A percentile compares a stretch with the other conserved stretches of the same genome.
Evolutionary conservation across 495 filamentous ascomycete genomes (phyloP).

Genomic region (Clavariopsis aquatica): DNA sequence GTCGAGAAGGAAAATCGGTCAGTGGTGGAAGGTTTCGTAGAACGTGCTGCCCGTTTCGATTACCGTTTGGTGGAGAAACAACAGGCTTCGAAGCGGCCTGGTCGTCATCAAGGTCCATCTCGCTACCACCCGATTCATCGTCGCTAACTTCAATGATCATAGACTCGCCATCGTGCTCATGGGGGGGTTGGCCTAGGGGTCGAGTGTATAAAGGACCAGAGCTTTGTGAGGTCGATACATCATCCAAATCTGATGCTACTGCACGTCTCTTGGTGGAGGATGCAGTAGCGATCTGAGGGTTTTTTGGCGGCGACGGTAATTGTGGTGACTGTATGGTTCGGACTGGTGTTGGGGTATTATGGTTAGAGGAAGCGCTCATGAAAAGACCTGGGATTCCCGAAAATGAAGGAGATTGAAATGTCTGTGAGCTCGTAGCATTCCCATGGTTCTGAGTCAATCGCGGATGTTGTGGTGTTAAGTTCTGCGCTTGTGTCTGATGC

Average conservation of each 20-base stretch:
- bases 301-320: background rate
- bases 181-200: conserved; percentile 28
- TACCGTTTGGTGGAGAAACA: conserved; percentile 9
- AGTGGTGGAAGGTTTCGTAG: conserved; percentile 49
- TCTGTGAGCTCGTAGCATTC: background rate
- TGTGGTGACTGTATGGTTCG: background rate
- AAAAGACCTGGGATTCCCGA: conserved; percentile 57
- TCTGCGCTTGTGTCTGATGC: background rate
- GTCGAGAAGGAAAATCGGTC: conserved; percentile 42
- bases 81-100: conserved; percentile 43
- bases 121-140: conserved; percentile 55
- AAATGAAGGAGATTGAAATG: conserved; percentile 9
- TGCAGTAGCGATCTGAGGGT: background rate
- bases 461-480: background rate
- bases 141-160: conserved; percentile 81
- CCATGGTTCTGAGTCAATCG: background rate
- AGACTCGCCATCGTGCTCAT: conserved; percentile 40
- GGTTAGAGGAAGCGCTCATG: conserved; percentile 46
- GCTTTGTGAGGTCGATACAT: conserved; percentile 4
- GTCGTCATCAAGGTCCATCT: conserved; percentile 50
- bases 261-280: conserved; percentile 8
- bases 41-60: conserved; percentile 21
- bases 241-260: conserved; percentile 21
- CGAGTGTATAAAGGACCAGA: conserved; percentile 13
- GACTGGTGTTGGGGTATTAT: background rate